phyloP scores from a whole-genome alignment of 2,329 filamentous ascomycete species.

The Triangularia verruculosa region DNA sequence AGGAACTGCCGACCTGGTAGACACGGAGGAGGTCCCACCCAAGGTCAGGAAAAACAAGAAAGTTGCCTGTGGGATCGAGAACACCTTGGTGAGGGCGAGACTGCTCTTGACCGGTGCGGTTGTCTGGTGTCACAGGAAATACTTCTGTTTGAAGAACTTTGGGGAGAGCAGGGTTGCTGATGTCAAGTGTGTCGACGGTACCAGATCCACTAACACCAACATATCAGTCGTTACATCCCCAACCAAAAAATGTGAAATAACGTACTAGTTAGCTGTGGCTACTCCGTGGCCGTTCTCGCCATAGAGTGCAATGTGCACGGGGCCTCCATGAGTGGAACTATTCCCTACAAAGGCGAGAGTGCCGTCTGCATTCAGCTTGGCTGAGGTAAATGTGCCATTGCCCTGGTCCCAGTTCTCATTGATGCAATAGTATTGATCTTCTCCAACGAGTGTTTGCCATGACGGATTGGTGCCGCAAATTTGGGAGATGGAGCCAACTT shows the following conservation, averaged over 20 bases:
- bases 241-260: slow-evolving; percentile 8
- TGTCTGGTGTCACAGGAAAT: slow-evolving; percentile 40
- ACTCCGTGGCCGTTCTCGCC: slow-evolving; percentile 41
- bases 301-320: slow-evolving; percentile 45
- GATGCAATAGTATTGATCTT: slow-evolving; percentile 53
- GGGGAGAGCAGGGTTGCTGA: slow-evolving; percentile 38
- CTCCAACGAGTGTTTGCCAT: slow-evolving; percentile 57
- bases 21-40: slow-evolving; percentile 60
- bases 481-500: slow-evolving; percentile 39
- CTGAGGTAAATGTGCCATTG: slow-evolving; percentile 49
- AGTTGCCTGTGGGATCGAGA: slow-evolving; percentile 62
- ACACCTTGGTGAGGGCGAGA: slow-evolving; percentile 64
- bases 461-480: slow-evolving; percentile 54
- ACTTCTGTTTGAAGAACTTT: slow-evolving; percentile 37
- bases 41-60: slow-evolving; percentile 63
- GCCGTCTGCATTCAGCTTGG: slow-evolving; percentile 38
- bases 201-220: slow-evolving; percentile 35
- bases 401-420: slow-evolving; percentile 52
- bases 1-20: slow-evolving; percentile 51
- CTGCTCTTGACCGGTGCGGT: slow-evolving; percentile 47
- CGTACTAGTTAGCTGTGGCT: slow-evolving; percentile 47
- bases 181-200: slow-evolving; percentile 45
- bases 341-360: slow-evolving; percentile 38
- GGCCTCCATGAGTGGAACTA: slow-evolving; percentile 37
- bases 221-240: not conserved